Conservation (phyloP, 371 early-diverging fungal species). For the Mortierella sp. region DNA sequence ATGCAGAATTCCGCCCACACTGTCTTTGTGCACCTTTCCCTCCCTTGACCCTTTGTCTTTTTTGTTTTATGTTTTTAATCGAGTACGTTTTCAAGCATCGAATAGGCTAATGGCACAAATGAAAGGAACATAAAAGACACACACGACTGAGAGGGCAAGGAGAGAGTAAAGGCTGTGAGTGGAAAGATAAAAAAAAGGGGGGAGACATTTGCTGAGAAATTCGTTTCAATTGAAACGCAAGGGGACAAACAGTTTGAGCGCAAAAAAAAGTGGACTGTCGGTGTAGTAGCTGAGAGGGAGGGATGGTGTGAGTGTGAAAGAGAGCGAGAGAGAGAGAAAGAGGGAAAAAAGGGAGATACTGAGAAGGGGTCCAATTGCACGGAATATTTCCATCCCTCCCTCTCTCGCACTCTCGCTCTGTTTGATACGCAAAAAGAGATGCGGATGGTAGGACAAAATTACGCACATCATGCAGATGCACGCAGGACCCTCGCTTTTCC, state of each 20-base stretch:
- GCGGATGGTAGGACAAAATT: slow-evolving; percentile 2
- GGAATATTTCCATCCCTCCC: too few relatives aligned
- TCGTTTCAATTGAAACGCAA: slow-evolving; percentile 9
- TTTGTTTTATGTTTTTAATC: too few relatives aligned
- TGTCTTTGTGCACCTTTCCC: too few relatives aligned
- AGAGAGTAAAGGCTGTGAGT: too few relatives aligned
- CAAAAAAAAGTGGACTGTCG: background rate
- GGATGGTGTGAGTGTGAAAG: background rate
- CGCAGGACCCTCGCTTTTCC: background rate
- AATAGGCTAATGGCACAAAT: too few relatives aligned
- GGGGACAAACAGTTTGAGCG: background rate
- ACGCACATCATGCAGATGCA: background rate
- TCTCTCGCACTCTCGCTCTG: too few relatives aligned
- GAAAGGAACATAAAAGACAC: too few relatives aligned
- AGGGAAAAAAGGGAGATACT: background rate
- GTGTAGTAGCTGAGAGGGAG: background rate
- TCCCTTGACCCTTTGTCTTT: too few relatives aligned
- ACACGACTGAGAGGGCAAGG: too few relatives aligned
- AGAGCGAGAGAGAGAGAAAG: background rate
- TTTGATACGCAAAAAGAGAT: background rate
- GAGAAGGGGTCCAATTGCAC: background rate
- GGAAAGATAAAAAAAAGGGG: too few relatives aligned
- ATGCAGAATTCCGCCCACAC: too few relatives aligned
- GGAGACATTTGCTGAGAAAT: background rate
- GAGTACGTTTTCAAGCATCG: too few relatives aligned